Conservation (phyloP, 139 green algal genomes). For the Volvox africanus region DNA sequence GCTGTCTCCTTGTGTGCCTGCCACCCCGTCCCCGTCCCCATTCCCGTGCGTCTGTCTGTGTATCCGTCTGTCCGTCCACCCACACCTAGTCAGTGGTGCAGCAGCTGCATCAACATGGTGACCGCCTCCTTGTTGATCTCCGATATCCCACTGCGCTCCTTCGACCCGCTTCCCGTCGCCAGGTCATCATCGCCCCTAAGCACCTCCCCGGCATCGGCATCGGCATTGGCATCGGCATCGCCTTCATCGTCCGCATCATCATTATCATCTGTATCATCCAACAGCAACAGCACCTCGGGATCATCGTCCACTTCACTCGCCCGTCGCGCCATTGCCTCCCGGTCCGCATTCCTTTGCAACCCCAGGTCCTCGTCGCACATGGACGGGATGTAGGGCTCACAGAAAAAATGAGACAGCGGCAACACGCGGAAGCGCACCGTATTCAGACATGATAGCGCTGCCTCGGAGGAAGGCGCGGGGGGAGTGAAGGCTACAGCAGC, state of each 20-base stretch:
- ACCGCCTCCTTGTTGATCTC: not conserved
- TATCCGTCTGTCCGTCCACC: no score
- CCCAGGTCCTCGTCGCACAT: not conserved
- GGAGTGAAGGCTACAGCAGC: no score
- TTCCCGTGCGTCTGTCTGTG: no score
- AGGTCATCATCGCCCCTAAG: not conserved
- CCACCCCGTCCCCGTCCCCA: no score
- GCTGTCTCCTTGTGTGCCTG: no score
- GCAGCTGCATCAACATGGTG: not conserved
- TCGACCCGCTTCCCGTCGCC: not conserved
- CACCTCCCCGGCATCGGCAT: not conserved
- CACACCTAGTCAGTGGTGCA: no score
- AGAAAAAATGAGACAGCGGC: not conserved
- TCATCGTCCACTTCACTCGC: constrained; percentile 5
- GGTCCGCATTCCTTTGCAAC: not conserved
- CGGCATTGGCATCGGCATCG: no score
- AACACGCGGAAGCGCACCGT: constrained; percentile 15
- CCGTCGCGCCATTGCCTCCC: not conserved
- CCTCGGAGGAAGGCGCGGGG: no score
- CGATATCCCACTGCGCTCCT: not conserved
- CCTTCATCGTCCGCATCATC: not conserved
- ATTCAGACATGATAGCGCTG: not conserved
- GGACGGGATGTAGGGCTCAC: not conserved
- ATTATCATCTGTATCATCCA: not conserved
- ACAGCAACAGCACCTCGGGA: not conserved